Evolutionary conservation across 345 rosid genomes (phyloP), one percentile per base, ranked within the genome.

Genomic region (Aquilaria sinensis): DNA sequence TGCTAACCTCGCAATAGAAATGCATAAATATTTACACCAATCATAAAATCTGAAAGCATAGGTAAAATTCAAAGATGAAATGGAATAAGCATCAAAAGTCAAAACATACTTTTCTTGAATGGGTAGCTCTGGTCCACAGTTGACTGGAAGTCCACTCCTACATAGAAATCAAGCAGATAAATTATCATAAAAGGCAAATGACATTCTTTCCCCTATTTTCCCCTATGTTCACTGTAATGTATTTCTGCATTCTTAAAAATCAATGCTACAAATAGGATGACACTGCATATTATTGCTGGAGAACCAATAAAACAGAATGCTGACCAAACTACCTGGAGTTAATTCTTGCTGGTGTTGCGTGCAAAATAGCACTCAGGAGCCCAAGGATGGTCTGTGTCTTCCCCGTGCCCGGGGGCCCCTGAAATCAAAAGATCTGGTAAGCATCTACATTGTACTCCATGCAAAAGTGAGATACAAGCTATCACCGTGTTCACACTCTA

Each of bases 391-490:
- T 90, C 81, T 94, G 96, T 56, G 97, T 94, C 75, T 94, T 94
- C 65, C 99, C 99, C 8, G 97, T 94, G 71, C 99, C 99, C 61
- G 99, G 99, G 46, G 99, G 99, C 10, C 99, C 99, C 99, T 93
- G 72, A 51, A 77, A 61, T 37, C 4, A 70, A 72, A 31, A 13
- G 57, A 60, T 23, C 61, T 30, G 46, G 65, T 69, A 59, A 74
- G 30, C 48, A 41, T 70, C 53, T 37, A 63, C 15, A 58, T 14
- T 32, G 64, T 37, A 37, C 5, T 3, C 43, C 43, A 37, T 37
- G 43, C 43, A 37, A 3, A 37, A 7, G 43, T 37, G 43, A 37
- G 43, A 37, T 3, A 37, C 43, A 37, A 37, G 43, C 7, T 37
- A 37, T 37, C 43, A 37, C 43, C 7, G 43, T 7, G 7, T 37